Evolutionary conservation across 1,284 basidiomycete genomes (phyloP).

Genomic region (Fomitopsis palustris): DNA sequence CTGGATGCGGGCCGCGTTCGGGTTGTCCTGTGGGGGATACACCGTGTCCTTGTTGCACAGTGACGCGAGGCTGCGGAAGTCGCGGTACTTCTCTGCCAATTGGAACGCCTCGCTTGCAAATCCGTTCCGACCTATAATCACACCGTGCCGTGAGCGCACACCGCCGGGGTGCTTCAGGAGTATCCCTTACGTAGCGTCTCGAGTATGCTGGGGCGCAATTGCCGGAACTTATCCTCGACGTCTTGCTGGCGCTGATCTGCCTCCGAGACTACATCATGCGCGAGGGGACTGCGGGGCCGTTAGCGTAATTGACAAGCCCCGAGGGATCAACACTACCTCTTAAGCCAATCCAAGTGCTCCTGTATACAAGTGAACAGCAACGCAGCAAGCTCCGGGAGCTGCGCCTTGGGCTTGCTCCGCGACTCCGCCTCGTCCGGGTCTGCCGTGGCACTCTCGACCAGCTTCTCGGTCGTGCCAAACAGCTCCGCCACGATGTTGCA

Average conservation of each 20-base stretch:
- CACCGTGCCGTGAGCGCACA: background rate
- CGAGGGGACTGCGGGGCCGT: constrained; percentile 35
- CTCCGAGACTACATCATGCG: constrained; percentile 32
- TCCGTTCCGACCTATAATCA: constrained; percentile 61
- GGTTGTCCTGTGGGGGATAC: constrained; percentile 62
- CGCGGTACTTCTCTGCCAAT: constrained; percentile 82
- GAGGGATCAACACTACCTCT: constrained; percentile 39
- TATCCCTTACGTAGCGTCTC: constrained; percentile 61
- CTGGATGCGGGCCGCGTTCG: constrained; percentile 56
- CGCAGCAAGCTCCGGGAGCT: constrained; percentile 72
- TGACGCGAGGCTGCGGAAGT: constrained; percentile 80
- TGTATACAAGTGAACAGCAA: constrained; percentile 70
- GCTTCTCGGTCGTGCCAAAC: constrained; percentile 65
- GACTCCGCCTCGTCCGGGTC: constrained; percentile 20
- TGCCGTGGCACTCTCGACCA: constrained; percentile 37
- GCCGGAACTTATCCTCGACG: constrained; percentile 62
- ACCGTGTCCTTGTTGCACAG: constrained; percentile 71
- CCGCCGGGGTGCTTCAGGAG: background rate
- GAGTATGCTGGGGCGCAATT: constrained; percentile 69
- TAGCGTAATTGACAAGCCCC: background rate
- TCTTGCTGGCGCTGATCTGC: constrained; percentile 48
- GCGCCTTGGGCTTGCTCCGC: constrained; percentile 42
- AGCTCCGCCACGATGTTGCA: constrained; percentile 73
- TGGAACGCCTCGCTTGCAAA: constrained; percentile 69
- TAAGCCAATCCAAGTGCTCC: constrained; percentile 69